phyloP scores from a whole-genome alignment of 2,329 filamentous ascomycete genomes.

The Davidsoniella eucalypti region DNA sequence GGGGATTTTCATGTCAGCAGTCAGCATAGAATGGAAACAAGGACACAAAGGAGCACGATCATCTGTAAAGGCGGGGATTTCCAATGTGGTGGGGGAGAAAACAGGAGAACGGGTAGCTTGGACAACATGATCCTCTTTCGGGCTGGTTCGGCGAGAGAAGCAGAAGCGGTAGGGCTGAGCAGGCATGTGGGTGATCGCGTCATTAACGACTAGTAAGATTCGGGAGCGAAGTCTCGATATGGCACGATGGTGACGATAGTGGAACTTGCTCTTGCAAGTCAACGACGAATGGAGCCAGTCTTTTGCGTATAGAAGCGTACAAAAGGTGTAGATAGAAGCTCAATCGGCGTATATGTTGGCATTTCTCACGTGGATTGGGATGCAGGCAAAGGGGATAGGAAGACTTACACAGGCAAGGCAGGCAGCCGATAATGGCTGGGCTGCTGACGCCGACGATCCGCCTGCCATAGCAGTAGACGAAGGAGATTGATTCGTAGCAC shows the following conservation, averaged over 20 bases:
- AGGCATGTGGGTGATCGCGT: conserved; percentile 1
- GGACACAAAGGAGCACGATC: too few relatives aligned
- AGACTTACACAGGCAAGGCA: conserved; percentile 38
- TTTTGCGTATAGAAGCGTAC: too few relatives aligned
- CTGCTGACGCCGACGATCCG: background rate
- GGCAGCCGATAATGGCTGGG: conserved; percentile 28
- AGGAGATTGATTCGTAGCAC: background rate
- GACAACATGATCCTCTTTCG: too few relatives aligned
- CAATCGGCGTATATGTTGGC: background rate
- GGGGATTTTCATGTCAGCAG: background rate
- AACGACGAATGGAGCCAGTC: background rate
- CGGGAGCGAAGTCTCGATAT: background rate
- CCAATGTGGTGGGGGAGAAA: background rate
- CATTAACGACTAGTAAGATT: conserved; percentile 6
- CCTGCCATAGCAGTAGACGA: background rate
- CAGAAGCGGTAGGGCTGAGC: background rate
- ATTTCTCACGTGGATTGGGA: background rate
- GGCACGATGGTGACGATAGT: background rate
- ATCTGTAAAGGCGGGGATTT: background rate
- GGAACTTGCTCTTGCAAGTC: background rate
- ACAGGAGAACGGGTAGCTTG: background rate
- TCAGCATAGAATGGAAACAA: background rate
- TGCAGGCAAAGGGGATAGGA: background rate
- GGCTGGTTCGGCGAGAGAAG: too few relatives aligned
- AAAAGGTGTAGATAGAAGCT: too few relatives aligned